phyloP scores from a whole-genome alignment of 495 filamentous ascomycete species.

The Achaetomiella virescens region DNA sequence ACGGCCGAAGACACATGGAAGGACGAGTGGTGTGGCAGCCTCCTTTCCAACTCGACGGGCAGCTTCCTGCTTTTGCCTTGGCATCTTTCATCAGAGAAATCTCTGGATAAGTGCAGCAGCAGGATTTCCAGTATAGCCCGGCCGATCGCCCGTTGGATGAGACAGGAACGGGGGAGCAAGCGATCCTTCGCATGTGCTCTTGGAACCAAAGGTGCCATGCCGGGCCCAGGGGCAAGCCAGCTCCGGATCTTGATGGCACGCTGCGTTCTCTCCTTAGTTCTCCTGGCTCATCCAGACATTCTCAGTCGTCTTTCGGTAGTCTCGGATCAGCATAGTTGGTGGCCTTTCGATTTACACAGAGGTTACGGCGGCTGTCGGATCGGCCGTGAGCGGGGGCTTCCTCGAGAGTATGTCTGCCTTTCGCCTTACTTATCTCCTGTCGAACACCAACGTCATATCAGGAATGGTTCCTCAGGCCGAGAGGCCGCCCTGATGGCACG shows the following conservation, averaged over 20 bases:
- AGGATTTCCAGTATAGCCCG: background rate
- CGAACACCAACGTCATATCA: background rate
- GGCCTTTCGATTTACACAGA: background rate
- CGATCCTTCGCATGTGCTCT: background rate
- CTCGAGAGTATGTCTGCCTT: background rate
- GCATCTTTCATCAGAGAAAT: background rate
- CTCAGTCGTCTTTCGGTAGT: background rate
- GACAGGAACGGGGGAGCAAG: background rate
- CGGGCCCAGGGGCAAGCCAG: background rate
- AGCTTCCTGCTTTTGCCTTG: background rate
- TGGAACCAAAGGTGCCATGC: background rate
- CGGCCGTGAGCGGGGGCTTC: background rate
- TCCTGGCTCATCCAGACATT: slow-evolving; percentile 1
- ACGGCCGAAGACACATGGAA: background rate
- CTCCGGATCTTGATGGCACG: background rate
- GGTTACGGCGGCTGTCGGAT: background rate
- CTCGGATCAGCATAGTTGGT: background rate
- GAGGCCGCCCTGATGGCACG: slow-evolving; percentile 2
- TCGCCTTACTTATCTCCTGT: background rate
- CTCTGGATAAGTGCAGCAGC: background rate
- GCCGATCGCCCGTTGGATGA: background rate
- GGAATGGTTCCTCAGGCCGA: background rate
- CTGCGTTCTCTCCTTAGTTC: background rate
- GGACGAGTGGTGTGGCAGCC: background rate
- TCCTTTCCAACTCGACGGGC: background rate